phyloP scores from a whole-genome alignment of 2,329 filamentous ascomycete genomes.

The Fusarium praegraminearum region DNA sequence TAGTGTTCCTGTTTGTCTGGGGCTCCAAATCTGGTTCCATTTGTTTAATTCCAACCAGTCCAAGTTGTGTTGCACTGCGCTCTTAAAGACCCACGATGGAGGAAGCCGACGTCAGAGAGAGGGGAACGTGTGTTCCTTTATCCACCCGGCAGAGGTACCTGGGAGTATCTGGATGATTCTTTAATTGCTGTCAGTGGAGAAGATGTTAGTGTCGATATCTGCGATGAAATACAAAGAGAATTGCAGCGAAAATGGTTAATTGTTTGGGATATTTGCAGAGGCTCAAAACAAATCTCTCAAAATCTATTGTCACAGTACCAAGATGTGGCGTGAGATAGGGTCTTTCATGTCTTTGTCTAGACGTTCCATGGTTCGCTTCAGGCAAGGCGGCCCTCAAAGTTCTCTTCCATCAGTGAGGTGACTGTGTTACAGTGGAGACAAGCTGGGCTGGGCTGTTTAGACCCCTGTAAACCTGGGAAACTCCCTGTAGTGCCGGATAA shows the following conservation, averaged over 20 bases:
- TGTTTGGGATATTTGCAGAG: not conserved
- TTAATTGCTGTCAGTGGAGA: not conserved
- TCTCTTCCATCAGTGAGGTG: conserved; percentile 3
- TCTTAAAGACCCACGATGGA: conserved; percentile 22
- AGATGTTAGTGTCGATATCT: not conserved
- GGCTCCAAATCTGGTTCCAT: conserved; percentile 11
- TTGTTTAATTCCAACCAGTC: not conserved
- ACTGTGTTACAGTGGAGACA: conserved; percentile 17
- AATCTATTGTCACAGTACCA: not conserved
- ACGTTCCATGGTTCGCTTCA: not conserved
- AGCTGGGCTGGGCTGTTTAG: not conserved
- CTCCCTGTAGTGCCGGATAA: conserved; percentile 29
- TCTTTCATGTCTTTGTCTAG: not conserved
- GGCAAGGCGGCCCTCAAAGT: conserved; percentile 3
- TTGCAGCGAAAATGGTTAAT: not conserved
- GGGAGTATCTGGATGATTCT: conserved; percentile 21
- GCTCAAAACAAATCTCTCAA: not conserved
- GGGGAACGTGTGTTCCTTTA: not conserved
- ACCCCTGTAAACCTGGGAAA: conserved; percentile 24
- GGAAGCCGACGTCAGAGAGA: conserved; percentile 37
- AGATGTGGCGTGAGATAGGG: conserved; percentile 3
- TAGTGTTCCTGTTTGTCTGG: conserved; percentile 17
- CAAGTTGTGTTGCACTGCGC: conserved; percentile 21
- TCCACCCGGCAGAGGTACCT: conserved; percentile 32
- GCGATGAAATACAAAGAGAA: not conserved